phyloP scores from a whole-genome alignment of 2,329 filamentous ascomycete genomes.

The Talaromyces sp. region DNA sequence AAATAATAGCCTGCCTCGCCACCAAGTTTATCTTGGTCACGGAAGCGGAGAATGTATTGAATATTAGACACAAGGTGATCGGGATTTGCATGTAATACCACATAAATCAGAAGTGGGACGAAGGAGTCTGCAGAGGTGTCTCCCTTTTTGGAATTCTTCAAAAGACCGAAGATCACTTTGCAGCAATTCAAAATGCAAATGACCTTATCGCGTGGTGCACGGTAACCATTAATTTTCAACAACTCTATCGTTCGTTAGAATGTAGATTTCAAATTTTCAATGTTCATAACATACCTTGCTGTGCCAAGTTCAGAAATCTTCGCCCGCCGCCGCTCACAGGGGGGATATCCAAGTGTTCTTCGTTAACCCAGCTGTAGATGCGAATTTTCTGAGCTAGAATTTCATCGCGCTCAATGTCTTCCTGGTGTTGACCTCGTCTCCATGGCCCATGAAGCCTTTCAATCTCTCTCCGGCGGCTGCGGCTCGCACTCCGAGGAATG shows the following conservation, averaged over 20 bases:
- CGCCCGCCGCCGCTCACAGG: conserved; percentile 81
- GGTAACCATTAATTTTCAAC: conserved; percentile 93
- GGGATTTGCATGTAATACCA: conserved; percentile 90
- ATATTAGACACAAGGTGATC: conserved; percentile 96
- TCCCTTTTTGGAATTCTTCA: conserved; percentile 82
- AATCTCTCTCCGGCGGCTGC: conserved; percentile 68
- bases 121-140: conserved; percentile 97
- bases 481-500: conserved; percentile 59
- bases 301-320: conserved; percentile 84
- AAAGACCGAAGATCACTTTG: conserved; percentile 95
- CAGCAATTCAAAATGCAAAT: conserved; percentile 98
- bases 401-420: conserved; percentile 95
- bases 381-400: conserved; percentile 95
- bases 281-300: conserved; percentile 66
- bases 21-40: conserved; percentile 94
- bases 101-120: conserved; percentile 91
- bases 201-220: conserved; percentile 96
- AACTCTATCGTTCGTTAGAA: conserved; percentile 65
- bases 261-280: background rate
- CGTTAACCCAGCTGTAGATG: conserved; percentile 92
- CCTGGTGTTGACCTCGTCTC: conserved; percentile 92
- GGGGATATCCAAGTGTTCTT: conserved; percentile 91
- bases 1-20: conserved; percentile 99
- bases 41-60: conserved; percentile 94
- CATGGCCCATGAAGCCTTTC: conserved; percentile 75